Conservation (phyloP, 805 yeast species). For the Ogataea methylovora region DNA sequence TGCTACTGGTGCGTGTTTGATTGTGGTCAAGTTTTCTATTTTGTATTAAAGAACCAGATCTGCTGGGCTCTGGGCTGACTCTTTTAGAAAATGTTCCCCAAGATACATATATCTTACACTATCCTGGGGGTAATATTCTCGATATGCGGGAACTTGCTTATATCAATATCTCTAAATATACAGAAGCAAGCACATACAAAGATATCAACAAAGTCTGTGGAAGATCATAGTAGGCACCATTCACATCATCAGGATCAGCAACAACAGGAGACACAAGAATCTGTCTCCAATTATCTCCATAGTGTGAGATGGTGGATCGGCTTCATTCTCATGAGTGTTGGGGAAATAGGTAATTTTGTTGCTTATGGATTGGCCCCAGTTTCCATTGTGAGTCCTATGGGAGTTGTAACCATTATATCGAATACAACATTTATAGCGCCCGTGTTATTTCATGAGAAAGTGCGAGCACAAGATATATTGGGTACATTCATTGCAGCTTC, state of each 20-base stretch:
- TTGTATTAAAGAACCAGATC: no score
- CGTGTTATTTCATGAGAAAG: slow-evolving; percentile 32
- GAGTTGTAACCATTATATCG: slow-evolving; percentile 40
- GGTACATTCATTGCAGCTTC: slow-evolving; percentile 34
- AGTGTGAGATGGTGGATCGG: slow-evolving; percentile 34
- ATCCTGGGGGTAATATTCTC: slow-evolving; percentile 17
- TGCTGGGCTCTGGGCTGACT: background rate
- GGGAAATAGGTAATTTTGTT: slow-evolving; percentile 39
- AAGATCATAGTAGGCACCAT: background rate
- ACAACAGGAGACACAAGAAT: background rate
- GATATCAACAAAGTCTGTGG: background rate
- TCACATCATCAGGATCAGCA: no score
- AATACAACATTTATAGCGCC: slow-evolving; percentile 41
- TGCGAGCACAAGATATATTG: slow-evolving; percentile 23
- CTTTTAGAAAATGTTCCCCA: background rate
- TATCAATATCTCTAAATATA: slow-evolving; percentile 20
- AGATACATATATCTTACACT: slow-evolving; percentile 6
- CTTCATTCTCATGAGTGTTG: slow-evolving; percentile 31
- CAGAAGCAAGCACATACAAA: slow-evolving; percentile 19
- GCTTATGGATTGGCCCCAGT: slow-evolving; percentile 44
- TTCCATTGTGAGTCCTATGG: slow-evolving; percentile 39
- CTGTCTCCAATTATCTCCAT: slow-evolving; percentile 3
- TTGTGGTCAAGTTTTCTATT: no score
- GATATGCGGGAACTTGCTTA: slow-evolving; percentile 19
- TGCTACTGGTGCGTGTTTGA: no score